Percentiles rank a stretch among this genome's conserved stretches.
Evolutionary conservation across 2,329 filamentous ascomycete species (phyloP).

Genomic region (Diaporthe aspalathi): DNA sequence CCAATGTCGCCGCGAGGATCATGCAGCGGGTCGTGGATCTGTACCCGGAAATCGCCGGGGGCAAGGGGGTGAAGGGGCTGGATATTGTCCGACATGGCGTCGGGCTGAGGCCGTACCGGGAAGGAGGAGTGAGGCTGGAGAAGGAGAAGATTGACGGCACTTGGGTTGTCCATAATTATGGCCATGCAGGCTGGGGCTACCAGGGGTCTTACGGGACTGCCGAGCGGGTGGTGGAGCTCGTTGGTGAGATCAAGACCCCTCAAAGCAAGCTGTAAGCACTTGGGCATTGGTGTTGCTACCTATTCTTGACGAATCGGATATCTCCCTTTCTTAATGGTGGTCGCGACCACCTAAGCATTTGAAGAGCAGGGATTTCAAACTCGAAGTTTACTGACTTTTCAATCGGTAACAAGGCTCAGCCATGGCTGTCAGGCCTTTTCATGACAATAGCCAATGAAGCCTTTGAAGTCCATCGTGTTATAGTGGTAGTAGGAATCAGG

Average conservation of each 20-base stretch:
- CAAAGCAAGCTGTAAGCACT: slow-evolving; percentile 35
- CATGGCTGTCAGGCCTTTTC: too few relatives aligned
- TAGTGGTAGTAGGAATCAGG: too few relatives aligned
- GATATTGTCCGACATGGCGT: slow-evolving; percentile 85
- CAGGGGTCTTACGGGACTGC: slow-evolving; percentile 78
- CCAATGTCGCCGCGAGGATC: slow-evolving; percentile 82
- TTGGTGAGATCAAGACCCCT: slow-evolving; percentile 65
- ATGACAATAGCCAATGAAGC: too few relatives aligned
- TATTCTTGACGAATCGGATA: background rate
- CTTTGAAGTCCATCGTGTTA: too few relatives aligned
- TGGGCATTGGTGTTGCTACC: too few relatives aligned
- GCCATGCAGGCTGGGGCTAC: slow-evolving; percentile 83
- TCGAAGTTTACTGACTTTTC: slow-evolving; percentile 69
- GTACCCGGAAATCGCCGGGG: slow-evolving; percentile 71
- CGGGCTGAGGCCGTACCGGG: slow-evolving; percentile 80
- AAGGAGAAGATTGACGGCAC: slow-evolving; percentile 73
- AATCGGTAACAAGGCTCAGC: slow-evolving; percentile 93
- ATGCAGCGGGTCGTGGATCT: slow-evolving; percentile 80
- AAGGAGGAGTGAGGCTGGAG: slow-evolving; percentile 80
- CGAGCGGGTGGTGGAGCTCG: slow-evolving; percentile 72
- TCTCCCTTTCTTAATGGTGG: background rate
- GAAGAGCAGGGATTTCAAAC: slow-evolving; percentile 68
- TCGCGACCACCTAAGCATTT: too few relatives aligned
- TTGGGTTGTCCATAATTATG: slow-evolving; percentile 84
- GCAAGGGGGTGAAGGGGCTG: slow-evolving; percentile 77